Conservation (phyloP, 2,329 filamentous ascomycete species). For the Uncinocarpus reesii region DNA sequence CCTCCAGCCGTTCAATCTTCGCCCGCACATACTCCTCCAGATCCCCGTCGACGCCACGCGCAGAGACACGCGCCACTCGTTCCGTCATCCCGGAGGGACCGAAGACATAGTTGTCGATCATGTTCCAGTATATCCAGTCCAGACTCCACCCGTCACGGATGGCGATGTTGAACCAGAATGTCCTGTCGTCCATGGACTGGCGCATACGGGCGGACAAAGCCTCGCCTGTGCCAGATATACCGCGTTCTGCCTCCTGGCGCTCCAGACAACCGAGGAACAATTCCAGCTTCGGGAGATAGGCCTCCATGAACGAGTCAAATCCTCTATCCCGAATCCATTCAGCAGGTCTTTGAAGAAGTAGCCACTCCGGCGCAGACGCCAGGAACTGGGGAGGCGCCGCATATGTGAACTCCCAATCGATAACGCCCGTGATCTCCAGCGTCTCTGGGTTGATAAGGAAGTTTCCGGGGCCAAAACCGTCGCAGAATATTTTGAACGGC, state of each 20-base stretch:
- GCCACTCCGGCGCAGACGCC: constrained; percentile 20
- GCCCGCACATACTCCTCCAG: not conserved
- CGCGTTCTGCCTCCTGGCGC: not conserved
- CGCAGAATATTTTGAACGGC: constrained; percentile 21
- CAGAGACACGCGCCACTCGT: not conserved
- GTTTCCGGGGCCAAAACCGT: constrained; percentile 23
- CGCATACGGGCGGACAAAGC: constrained; percentile 6
- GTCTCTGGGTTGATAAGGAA: constrained; percentile 19
- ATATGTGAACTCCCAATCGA: constrained; percentile 26
- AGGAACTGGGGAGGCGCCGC: constrained; percentile 20
- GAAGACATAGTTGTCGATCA: constrained; percentile 1
- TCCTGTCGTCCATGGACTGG: not conserved
- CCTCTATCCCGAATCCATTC: constrained; percentile 13
- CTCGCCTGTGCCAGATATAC: not conserved
- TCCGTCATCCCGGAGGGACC: not conserved
- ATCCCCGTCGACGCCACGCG: not conserved
- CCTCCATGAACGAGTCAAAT: not conserved
- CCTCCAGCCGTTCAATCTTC: not conserved
- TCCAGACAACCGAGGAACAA: constrained; percentile 2
- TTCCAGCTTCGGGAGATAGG: constrained; percentile 1
- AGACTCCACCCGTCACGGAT: not conserved
- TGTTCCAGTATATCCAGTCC: constrained; percentile 2
- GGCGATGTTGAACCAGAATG: constrained; percentile 10
- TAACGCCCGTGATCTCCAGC: constrained; percentile 16
- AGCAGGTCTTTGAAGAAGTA: constrained; percentile 18